Conservation (phyloP, 306 rosid genomes). For the Quercus mongolica region DNA sequence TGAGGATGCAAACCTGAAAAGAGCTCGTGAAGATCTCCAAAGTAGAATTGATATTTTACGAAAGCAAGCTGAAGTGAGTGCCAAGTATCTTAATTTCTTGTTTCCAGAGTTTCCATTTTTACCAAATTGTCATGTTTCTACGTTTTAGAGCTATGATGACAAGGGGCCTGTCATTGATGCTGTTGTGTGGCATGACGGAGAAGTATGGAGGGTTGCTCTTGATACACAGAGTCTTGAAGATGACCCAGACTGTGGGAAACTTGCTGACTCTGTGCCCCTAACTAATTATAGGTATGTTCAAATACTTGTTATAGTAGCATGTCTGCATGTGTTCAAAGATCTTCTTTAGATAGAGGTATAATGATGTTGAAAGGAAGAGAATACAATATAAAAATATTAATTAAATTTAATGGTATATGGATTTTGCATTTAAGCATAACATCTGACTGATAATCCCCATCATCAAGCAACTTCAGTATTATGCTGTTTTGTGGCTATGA, state of each 20-base stretch:
- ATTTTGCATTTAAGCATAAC: background rate
- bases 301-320: slow-evolving; percentile 19
- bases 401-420: background rate
- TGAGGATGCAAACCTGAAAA: slow-evolving; percentile 62
- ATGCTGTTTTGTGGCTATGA: no score
- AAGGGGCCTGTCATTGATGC: slow-evolving; percentile 90
- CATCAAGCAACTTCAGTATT: background rate
- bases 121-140: slow-evolving; percentile 23
- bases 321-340: slow-evolving; percentile 8
- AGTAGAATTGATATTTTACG: slow-evolving; percentile 66
- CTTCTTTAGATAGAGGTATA: background rate
- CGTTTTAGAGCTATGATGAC: slow-evolving; percentile 76
- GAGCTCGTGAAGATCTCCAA: slow-evolving; percentile 78
- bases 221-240: slow-evolving; percentile 91
- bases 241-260: slow-evolving; percentile 68
- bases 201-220: slow-evolving; percentile 92
- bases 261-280: slow-evolving; percentile 74
- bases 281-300: slow-evolving; percentile 75
- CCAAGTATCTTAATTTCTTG: slow-evolving; percentile 4
- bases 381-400: background rate
- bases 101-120: slow-evolving; percentile 7
- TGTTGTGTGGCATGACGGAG: slow-evolving; percentile 98
- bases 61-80: slow-evolving; percentile 85
- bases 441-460: background rate
- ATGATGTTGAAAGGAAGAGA: background rate